A percentile compares a stretch with the other conserved stretches of the same genome.
Evolutionary conservation across 139 green algal species (phyloP).

Genomic region (Chlorella sp.): DNA sequence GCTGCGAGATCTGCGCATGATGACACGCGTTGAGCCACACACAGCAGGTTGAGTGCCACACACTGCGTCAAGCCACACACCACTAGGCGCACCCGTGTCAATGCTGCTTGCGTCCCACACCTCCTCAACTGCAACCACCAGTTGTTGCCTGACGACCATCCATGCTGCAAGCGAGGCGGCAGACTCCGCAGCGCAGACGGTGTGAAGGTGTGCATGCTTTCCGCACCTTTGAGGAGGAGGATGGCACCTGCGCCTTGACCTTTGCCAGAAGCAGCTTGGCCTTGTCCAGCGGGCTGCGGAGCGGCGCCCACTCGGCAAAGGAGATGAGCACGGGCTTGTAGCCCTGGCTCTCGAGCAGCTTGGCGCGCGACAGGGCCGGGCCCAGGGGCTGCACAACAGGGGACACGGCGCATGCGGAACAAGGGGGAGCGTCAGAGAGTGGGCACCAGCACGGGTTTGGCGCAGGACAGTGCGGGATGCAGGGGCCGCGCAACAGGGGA

Average conservation of each 20-base stretch:
- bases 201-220: no score
- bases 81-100: no score
- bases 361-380: slow-evolving; percentile 14
- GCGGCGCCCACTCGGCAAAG: slow-evolving; percentile 3
- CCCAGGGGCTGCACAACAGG: slow-evolving; percentile 23
- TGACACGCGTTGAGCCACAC: not conserved
- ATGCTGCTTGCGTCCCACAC: not conserved
- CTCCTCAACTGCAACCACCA: not conserved
- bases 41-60: no score
- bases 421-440: not conserved
- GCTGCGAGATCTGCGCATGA: not conserved
- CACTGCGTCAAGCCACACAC: no score
- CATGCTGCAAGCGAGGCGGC: no score
- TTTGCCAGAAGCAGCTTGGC: slow-evolving; percentile 34
- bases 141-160: no score
- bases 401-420: not conserved
- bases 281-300: slow-evolving; percentile 16
- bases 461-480: no score
- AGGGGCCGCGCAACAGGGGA: no score
- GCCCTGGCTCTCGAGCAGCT: slow-evolving; percentile 31
- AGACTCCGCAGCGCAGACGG: no score
- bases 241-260: slow-evolving; percentile 28
- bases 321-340: slow-evolving; percentile 35
- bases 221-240: slow-evolving; percentile 14
- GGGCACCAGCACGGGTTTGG: no score